A percentile compares a stretch with the other conserved stretches of the same genome.
These are phyloP conservation scores for Neonectria punicea DNA, from an alignment of 2,329 filamentous ascomycete genomes.

Conservation along the genomic window DNA sequence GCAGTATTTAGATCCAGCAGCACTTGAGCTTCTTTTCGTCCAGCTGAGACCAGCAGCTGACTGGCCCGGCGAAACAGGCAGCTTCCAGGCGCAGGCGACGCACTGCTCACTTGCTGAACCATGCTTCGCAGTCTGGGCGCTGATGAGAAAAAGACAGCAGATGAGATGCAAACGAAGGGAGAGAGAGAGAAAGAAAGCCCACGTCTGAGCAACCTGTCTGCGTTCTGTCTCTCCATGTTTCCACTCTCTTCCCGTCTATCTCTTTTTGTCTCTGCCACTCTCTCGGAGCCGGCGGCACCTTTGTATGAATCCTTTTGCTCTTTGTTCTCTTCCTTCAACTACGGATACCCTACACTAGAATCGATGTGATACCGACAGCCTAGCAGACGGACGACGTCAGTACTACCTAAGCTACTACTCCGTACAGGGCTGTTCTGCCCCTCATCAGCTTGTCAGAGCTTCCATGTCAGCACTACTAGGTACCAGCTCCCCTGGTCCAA, in stretches of 20 bases:
- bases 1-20: background rate
- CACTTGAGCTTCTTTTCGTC: background rate
- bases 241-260: background rate
- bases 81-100: constrained; percentile 27
- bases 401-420: background rate
- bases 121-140: constrained; percentile 5
- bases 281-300: background rate
- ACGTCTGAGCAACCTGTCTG: background rate
- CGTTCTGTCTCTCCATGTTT: background rate
- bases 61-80: constrained; percentile 3
- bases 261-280: background rate
- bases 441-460: background rate
- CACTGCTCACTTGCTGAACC: constrained; percentile 36
- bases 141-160: background rate
- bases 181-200: background rate
- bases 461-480: background rate
- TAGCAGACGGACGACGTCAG: constrained; percentile 3
- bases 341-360: background rate
- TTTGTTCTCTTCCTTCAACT: background rate
- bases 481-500: constrained; percentile 6
- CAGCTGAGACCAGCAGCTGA: constrained; percentile 15
- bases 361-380: background rate
- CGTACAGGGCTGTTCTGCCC: background rate
- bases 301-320: background rate
- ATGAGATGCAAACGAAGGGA: background rate